A percentile compares a stretch with the other conserved stretches of the same genome.
These are phyloP conservation scores for Xylariaceae sp. DNA, from an alignment of 2,329 filamentous ascomycete species.

Conservation along the genomic window DNA sequence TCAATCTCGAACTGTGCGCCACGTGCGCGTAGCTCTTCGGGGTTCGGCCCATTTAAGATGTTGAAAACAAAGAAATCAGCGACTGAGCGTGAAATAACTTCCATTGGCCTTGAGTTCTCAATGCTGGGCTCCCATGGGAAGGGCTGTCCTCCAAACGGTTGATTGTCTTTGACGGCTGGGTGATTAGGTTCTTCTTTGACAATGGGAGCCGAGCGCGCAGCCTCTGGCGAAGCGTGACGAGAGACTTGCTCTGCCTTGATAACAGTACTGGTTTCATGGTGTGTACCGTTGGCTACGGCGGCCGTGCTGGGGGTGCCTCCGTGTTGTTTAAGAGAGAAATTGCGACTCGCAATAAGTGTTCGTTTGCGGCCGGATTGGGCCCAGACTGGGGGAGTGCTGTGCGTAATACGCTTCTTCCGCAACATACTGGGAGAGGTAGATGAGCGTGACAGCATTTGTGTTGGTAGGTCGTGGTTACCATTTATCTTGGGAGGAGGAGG, in stretches of 20 bases:
- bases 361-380: slow-evolving; percentile 49
- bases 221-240: slow-evolving; percentile 55
- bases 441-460: slow-evolving; percentile 31
- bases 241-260: slow-evolving; percentile 45
- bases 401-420: slow-evolving; percentile 48
- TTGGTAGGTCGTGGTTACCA: slow-evolving; percentile 41
- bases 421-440: slow-evolving; percentile 44
- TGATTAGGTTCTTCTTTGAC: slow-evolving; percentile 35
- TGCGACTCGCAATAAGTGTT: slow-evolving; percentile 48
- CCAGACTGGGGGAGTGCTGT: slow-evolving; percentile 53
- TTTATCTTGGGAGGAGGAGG: slow-evolving; percentile 58
- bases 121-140: slow-evolving; percentile 70
- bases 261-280: slow-evolving; percentile 27
- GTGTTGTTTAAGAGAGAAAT: slow-evolving; percentile 51
- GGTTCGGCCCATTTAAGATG: slow-evolving; percentile 71
- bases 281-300: slow-evolving; percentile 33
- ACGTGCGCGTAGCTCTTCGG: slow-evolving; percentile 65
- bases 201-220: slow-evolving; percentile 43
- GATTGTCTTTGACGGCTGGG: slow-evolving; percentile 26
- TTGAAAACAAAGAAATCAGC: slow-evolving; percentile 80
- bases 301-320: slow-evolving; percentile 8
- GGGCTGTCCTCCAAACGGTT: slow-evolving; percentile 35
- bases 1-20: slow-evolving; percentile 88
- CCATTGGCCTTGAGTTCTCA: slow-evolving; percentile 71
- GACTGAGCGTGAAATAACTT: slow-evolving; percentile 76